Base-by-base conservation (phyloP, 202 grass and related monocot species). In the Bolboschoenoplectus hybrid region DNA sequence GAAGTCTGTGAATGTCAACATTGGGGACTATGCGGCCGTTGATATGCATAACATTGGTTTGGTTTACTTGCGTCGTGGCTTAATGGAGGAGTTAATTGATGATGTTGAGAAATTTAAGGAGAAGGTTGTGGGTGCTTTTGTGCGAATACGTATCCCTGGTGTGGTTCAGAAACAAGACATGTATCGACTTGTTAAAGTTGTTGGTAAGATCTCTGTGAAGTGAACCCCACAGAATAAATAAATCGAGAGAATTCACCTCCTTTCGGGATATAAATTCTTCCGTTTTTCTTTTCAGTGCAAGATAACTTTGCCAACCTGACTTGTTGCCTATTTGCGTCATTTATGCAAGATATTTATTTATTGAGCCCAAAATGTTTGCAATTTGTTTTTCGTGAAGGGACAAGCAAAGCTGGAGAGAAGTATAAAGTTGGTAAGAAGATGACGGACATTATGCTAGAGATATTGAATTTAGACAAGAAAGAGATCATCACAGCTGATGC, bases 101-200 rank as follows among this genome's bases (percentile, higher is more conserved):
- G 94, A 93, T 55, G 84, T 89, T 87, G 86, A 84, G 51, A 65
- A 85, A 85, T 93, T 97, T 60, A 82, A 83, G 51, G 91, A 90
- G 57, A 99, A 99, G 85, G 83, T 97, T 85, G 57, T 68, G 80
- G 94, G 92, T 81, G 84, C 85, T 80, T 99, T 99, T 89, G 97
- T 97, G 49, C 92, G 97, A 87, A 99, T 99, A 86, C 92, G 87
- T 86, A 99, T 99, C 85, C 84, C 92, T 26, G 91, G 88, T 85
- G 71, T 89, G 81, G 91, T 92, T 65, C 97, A 97, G 67, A 93
- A 90, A 77, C 90, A 94, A 89, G 93, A 99, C 67, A 97, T 99
- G 87, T 99, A 99, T 89, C 90, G 97, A 46, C 89, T 99, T n/a
- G 97, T 99, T 81, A 94, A 97, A 97, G 87, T 99, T 90, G 43